Percentiles rank a stretch among this genome's conserved stretches.
These are phyloP conservation scores for Colletotrichum lupini DNA, from an alignment of 2,329 filamentous ascomycete species.

Conservation along the genomic window DNA sequence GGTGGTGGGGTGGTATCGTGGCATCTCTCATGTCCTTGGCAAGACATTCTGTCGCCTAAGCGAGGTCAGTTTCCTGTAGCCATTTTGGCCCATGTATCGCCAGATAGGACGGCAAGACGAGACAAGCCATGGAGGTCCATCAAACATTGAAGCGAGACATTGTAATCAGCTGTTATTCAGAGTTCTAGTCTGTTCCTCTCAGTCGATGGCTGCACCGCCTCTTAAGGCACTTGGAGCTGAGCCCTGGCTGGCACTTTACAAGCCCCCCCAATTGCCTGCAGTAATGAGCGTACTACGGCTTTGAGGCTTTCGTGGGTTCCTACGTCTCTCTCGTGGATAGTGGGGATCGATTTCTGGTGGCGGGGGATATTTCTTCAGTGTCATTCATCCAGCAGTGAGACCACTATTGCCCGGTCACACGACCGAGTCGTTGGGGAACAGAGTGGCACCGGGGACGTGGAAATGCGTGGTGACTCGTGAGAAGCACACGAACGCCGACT, in stretches of 20 bases:
- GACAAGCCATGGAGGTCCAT: not conserved
- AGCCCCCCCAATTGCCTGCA: not conserved
- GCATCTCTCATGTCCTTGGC: not conserved
- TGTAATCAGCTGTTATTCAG: not conserved
- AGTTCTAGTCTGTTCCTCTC: not conserved
- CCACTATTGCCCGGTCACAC: constrained; percentile 11
- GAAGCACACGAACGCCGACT: not conserved
- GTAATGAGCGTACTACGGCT: not conserved
- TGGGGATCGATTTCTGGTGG: not conserved
- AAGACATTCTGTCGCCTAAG: not conserved
- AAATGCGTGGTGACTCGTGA: not conserved
- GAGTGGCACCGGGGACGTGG: not conserved
- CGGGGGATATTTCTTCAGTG: not conserved
- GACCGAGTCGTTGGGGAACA: constrained; percentile 9
- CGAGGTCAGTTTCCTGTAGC: not conserved
- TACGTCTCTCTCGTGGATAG: not conserved
- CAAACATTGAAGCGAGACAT: not conserved
- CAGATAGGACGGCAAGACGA: not conserved
- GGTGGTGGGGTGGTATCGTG: not conserved
- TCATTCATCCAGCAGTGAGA: not conserved
- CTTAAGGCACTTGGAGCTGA: not conserved
- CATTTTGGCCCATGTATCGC: not conserved
- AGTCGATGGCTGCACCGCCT: not conserved
- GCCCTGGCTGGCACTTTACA: not conserved
- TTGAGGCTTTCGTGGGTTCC: not conserved